Conservation (phyloP, 2,329 filamentous ascomycete genomes). For the Colletotrichum sp. region DNA sequence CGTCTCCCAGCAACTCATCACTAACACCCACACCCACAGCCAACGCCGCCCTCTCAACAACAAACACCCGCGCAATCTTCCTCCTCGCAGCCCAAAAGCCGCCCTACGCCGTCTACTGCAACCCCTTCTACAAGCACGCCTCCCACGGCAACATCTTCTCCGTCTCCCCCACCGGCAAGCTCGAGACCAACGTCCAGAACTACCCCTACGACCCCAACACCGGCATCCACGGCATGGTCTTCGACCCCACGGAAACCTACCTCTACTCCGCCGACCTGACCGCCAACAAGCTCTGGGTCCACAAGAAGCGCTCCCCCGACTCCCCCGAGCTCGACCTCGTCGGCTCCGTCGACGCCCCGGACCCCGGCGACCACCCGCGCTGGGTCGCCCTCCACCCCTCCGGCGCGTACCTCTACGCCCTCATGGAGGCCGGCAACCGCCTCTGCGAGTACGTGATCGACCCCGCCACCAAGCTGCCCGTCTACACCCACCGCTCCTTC, state of each 20-base stretch:
- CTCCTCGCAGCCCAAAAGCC: constrained; percentile 79
- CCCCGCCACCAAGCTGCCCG: constrained; percentile 72
- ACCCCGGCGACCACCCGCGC: constrained; percentile 77
- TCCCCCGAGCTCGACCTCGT: constrained; percentile 54
- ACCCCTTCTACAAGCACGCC: constrained; percentile 88
- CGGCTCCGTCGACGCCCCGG: constrained; percentile 75
- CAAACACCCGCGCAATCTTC: constrained; percentile 90
- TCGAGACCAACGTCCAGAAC: constrained; percentile 72
- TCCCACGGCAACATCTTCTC: constrained; percentile 82
- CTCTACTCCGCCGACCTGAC: constrained; percentile 81
- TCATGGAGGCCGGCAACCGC: constrained; percentile 91
- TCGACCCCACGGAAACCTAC: constrained; percentile 75
- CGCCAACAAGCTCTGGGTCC: constrained; percentile 84
- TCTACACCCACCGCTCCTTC: constrained; percentile 78
- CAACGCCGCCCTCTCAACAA: constrained; percentile 69
- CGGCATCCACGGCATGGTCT: constrained; percentile 84
- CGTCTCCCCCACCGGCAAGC: constrained; percentile 60
- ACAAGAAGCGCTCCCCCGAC: constrained; percentile 62
- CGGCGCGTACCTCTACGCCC: constrained; percentile 79
- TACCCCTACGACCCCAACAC: constrained; percentile 73
- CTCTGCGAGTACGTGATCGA: constrained; percentile 85
- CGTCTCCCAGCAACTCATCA: neutral
- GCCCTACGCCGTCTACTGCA: constrained; percentile 85
- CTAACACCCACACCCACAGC: constrained; percentile 47
- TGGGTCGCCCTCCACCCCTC: constrained; percentile 87